phyloP scores from a whole-genome alignment of 805 yeast genomes.

The Candida boleticola region DNA sequence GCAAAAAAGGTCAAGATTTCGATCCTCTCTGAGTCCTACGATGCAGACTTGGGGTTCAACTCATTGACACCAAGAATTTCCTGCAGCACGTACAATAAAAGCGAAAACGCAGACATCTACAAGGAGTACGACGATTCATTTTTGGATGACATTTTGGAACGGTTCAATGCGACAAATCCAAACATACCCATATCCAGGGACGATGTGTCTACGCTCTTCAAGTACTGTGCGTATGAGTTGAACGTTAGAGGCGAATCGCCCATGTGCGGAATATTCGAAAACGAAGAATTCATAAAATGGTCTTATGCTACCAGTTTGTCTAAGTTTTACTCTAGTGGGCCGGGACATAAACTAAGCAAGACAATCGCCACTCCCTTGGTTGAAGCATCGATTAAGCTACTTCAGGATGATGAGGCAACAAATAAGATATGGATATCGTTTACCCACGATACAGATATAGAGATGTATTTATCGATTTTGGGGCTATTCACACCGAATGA shows the following conservation, averaged over 20 bases:
- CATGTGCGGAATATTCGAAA: constrained; percentile 21
- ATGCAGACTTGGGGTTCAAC: constrained; percentile 20
- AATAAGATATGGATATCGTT: constrained; percentile 19
- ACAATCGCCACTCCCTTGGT: constrained; percentile 18
- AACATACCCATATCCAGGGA: constrained; percentile 17
- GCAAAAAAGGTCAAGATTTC: constrained; percentile 14
- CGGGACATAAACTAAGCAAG: constrained; percentile 14
- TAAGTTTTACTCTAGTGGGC: constrained; percentile 20
- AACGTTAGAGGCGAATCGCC: constrained; percentile 21
- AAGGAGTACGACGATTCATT: constrained; percentile 12
- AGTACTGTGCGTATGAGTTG: constrained; percentile 24
- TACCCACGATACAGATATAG: constrained; percentile 26
- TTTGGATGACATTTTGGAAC: neutral
- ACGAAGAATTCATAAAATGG: constrained; percentile 21
- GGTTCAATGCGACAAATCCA: constrained; percentile 19
- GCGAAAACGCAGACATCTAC: constrained; percentile 12
- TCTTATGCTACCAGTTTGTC: constrained; percentile 16
- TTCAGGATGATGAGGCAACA: constrained; percentile 16
- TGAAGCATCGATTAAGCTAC: constrained; percentile 19
- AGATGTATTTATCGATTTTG: constrained; percentile 19
- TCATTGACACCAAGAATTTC: constrained; percentile 26
- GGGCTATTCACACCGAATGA: constrained; percentile 19
- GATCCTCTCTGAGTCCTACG: constrained; percentile 12
- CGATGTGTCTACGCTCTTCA: constrained; percentile 17
- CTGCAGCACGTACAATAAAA: constrained; percentile 18